phyloP scores from a whole-genome alignment of 2,329 filamentous ascomycete species.

The Curvularia hawaiiensis region DNA sequence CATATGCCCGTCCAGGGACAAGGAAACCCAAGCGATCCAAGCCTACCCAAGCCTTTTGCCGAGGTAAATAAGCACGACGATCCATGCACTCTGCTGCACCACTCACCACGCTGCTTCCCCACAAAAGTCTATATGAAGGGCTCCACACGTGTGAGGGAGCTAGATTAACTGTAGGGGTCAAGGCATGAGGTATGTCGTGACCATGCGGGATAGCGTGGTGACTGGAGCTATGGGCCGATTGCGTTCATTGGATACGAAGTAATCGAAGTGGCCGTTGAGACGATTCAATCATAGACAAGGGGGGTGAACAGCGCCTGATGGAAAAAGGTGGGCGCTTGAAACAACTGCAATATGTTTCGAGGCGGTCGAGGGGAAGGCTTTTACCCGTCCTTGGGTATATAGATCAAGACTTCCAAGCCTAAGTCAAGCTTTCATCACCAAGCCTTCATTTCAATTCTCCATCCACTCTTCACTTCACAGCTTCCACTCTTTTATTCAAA shows the following conservation, averaged over 20 bases:
- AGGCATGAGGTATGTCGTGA: constrained; percentile 2
- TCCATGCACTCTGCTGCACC: constrained; percentile 3
- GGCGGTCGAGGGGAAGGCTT: constrained; percentile 1
- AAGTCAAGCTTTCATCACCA: constrained; percentile 1
- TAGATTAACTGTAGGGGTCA: constrained; percentile 10
- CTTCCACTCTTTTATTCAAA: not conserved
- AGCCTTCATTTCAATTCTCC: constrained; percentile 6
- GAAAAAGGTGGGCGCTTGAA: not conserved
- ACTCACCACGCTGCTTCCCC: constrained; percentile 3
- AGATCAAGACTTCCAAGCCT: constrained; percentile 6
- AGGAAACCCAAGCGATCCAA: constrained; percentile 6
- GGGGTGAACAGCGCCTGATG: not conserved
- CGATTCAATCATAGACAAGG: constrained; percentile 1
- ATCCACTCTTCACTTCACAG: not conserved
- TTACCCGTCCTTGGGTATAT: constrained; percentile 12
- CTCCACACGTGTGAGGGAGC: constrained; percentile 4
- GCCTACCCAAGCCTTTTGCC: constrained; percentile 17
- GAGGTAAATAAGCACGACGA: constrained; percentile 12
- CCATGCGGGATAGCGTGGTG: not conserved
- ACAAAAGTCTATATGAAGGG: constrained; percentile 9
- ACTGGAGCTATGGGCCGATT: not conserved
- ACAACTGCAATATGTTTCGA: constrained; percentile 13
- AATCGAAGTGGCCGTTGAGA: not conserved
- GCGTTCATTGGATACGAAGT: not conserved
- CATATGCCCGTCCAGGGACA: not conserved